phyloP scores from a whole-genome alignment of 2,329 filamentous ascomycete species.

The Stachybotrys chlorohalonatus region DNA sequence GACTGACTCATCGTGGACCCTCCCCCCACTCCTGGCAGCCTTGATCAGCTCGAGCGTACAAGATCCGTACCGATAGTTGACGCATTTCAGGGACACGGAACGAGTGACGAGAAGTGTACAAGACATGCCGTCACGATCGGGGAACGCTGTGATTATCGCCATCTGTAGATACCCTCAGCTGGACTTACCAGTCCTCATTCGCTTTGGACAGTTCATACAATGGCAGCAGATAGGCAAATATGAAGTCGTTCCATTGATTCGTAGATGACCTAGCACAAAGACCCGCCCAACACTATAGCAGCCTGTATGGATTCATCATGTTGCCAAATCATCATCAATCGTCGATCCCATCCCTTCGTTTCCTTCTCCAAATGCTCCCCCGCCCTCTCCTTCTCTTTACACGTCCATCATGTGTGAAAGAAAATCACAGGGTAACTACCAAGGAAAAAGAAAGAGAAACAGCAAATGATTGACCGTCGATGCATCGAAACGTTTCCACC shows the following conservation, averaged over 20 bases:
- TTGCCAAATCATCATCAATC: slow-evolving; percentile 6
- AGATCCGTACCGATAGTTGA: too few relatives aligned
- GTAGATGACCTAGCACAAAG: slow-evolving; percentile 16
- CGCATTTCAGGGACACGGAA: too few relatives aligned
- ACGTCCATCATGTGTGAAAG: background rate
- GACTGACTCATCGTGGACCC: background rate
- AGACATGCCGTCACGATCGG: too few relatives aligned
- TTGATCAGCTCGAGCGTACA: too few relatives aligned
- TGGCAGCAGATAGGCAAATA: slow-evolving; percentile 6
- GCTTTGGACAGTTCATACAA: too few relatives aligned
- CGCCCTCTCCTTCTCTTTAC: slow-evolving; percentile 1
- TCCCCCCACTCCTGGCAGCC: background rate
- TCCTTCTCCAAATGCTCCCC: too few relatives aligned
- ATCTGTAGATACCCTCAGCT: too few relatives aligned
- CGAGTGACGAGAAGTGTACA: too few relatives aligned
- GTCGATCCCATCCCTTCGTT: slow-evolving; percentile 6
- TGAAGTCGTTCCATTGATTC: slow-evolving; percentile 17
- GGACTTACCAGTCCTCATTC: too few relatives aligned
- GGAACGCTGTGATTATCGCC: too few relatives aligned
- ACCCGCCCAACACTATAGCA: slow-evolving; percentile 5
- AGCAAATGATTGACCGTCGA: background rate
- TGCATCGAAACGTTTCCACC: background rate
- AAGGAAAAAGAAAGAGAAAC: background rate
- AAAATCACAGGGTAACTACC: background rate
- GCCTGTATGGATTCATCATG: background rate